Percentiles rank a stretch among this genome's conserved stretches.
These are phyloP conservation scores for Aspergillus ustus DNA, from an alignment of 2,329 filamentous ascomycete species.

Conservation along the genomic window DNA sequence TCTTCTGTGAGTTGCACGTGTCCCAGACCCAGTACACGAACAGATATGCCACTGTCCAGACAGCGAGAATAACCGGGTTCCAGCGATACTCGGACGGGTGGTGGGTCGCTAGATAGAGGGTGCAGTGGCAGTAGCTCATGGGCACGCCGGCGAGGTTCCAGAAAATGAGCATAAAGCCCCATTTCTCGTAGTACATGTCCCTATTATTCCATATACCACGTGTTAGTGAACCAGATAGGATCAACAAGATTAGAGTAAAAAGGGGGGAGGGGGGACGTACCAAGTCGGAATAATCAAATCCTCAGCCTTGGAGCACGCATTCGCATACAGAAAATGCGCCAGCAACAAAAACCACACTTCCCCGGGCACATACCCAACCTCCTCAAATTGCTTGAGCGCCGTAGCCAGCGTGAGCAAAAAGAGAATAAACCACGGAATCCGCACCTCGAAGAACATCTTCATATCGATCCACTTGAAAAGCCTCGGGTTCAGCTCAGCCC, in stretches of 20 bases:
- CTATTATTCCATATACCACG: slow-evolving; percentile 18
- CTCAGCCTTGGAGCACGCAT: slow-evolving; percentile 88
- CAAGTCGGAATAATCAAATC: slow-evolving; percentile 87
- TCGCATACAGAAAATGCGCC: slow-evolving; percentile 89
- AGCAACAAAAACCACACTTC: slow-evolving; percentile 82
- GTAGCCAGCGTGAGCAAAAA: slow-evolving; percentile 75
- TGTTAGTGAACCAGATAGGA: too few species aligned
- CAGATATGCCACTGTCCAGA: slow-evolving; percentile 71
- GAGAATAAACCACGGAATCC: slow-evolving; percentile 91
- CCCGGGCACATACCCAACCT: slow-evolving; percentile 79
- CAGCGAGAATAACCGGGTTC: slow-evolving; percentile 67
- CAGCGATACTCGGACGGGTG: slow-evolving; percentile 75
- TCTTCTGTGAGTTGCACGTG: slow-evolving; percentile 89
- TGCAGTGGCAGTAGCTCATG: slow-evolving; percentile 90
- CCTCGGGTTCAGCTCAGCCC: slow-evolving; percentile 81
- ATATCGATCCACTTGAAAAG: slow-evolving; percentile 83
- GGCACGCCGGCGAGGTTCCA: slow-evolving; percentile 94
- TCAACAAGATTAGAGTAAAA: too few species aligned
- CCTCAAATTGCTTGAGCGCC: slow-evolving; percentile 80
- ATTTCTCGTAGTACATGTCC: slow-evolving; percentile 97
- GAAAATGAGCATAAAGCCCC: slow-evolving; percentile 96
- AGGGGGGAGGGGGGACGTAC: slow-evolving; percentile 42
- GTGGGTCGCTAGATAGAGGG: slow-evolving; percentile 83
- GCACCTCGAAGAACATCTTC: slow-evolving; percentile 95
- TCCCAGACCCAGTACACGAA: slow-evolving; percentile 92